These are phyloP conservation scores for Brasilioporus rufonigricans DNA, from an alignment of 768 basidiomycete genomes.

Conservation along the genomic window DNA sequence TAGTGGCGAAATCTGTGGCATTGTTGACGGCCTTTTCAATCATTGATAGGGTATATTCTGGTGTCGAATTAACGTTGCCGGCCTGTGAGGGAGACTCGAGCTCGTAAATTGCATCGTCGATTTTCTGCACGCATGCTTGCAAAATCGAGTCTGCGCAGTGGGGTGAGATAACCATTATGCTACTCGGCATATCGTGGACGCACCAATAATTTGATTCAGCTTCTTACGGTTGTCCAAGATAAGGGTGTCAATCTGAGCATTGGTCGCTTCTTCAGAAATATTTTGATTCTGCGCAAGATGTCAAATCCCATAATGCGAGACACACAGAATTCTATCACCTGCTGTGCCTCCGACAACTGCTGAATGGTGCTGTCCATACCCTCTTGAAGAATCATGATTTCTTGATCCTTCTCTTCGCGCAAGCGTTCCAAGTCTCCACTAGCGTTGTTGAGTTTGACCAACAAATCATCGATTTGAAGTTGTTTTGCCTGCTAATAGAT, in stretches of 20 bases:
- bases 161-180: slow-evolving; percentile 15
- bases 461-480: slow-evolving; percentile 92
- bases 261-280: slow-evolving; percentile 83
- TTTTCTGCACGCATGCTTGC: slow-evolving; percentile 93
- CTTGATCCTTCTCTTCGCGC: slow-evolving; percentile 95
- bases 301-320: background rate
- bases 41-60: slow-evolving; percentile 97
- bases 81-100: slow-evolving; percentile 93
- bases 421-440: slow-evolving; percentile 74
- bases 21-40: slow-evolving; percentile 95
- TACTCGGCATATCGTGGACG: slow-evolving; percentile 10
- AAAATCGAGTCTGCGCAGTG: slow-evolving; percentile 82
- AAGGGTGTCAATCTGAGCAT: slow-evolving; percentile 95
- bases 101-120: slow-evolving; percentile 97
- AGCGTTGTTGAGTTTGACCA: slow-evolving; percentile 75
- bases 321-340: slow-evolving; percentile 47
- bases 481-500: slow-evolving; percentile 73
- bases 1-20: slow-evolving; percentile 92
- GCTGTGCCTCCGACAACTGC: slow-evolving; percentile 80
- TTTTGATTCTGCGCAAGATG: slow-evolving; percentile 62
- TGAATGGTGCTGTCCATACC: slow-evolving; percentile 92
- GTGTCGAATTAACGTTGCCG: slow-evolving; percentile 96
- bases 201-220: slow-evolving; percentile 94
- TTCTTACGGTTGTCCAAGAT: slow-evolving; percentile 98
- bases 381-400: slow-evolving; percentile 93